phyloP scores from a whole-genome alignment of 202 grass and related monocot genomes.

The Schoenoplectus tabernaemontani region DNA sequence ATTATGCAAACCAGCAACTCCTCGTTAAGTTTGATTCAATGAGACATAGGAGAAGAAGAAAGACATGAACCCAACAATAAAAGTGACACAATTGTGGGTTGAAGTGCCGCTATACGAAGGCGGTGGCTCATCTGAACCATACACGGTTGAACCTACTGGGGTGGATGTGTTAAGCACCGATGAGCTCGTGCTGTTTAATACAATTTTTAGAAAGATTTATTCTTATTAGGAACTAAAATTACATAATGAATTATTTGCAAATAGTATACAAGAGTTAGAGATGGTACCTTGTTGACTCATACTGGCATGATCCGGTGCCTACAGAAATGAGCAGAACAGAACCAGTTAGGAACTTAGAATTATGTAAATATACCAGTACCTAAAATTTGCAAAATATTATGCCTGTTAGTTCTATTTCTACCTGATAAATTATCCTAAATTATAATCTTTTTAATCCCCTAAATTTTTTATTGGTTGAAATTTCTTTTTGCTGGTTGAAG shows the following conservation, averaged over 20 bases:
- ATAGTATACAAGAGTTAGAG: conserved; percentile 11
- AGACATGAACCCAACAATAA: conserved; percentile 4
- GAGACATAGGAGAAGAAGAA: conserved; percentile 9
- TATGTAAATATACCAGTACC: background rate
- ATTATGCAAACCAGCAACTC: background rate
- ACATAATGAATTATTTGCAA: background rate
- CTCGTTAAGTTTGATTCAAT: conserved; percentile 1
- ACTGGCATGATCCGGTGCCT: conserved; percentile 32
- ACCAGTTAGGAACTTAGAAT: background rate
- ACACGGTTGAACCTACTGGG: conserved; percentile 24
- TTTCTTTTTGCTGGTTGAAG: background rate
- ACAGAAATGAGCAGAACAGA: background rate
- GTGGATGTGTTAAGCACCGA: conserved; percentile 30
- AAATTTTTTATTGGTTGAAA: background rate
- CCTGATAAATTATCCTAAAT: background rate
- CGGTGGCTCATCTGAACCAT: conserved; percentile 18
- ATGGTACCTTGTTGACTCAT: conserved; percentile 32
- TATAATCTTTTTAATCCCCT: background rate
- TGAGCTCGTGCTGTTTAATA: conserved; percentile 29
- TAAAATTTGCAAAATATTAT: background rate
- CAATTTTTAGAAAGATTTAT: background rate
- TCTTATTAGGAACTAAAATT: background rate
- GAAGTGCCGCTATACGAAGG: conserved; percentile 14
- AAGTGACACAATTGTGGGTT: background rate
- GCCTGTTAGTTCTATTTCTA: background rate